Evolutionary conservation across 1,139 yeast species (phyloP).

Genomic region (Lodderomyces orthopsilosis): DNA sequence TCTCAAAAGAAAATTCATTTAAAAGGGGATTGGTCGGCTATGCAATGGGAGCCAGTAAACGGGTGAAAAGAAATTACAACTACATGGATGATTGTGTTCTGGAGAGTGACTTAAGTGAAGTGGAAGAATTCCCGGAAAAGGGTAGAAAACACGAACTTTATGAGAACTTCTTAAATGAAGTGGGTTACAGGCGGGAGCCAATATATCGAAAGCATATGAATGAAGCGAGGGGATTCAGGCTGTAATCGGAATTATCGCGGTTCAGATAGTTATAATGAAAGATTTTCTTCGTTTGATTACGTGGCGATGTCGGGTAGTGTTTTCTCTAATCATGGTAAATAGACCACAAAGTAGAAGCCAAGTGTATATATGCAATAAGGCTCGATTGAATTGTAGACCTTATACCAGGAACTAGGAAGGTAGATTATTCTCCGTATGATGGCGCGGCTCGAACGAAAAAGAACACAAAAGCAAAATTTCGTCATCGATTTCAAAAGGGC

Average conservation of each 20-base stretch:
- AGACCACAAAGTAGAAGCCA: too few relatives aligned
- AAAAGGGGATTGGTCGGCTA: not conserved
- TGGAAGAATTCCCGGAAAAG: not conserved
- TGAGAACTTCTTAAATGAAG: not conserved
- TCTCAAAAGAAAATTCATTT: not conserved
- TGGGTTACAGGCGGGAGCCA: not conserved
- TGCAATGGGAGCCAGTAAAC: not conserved
- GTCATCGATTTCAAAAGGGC: not conserved
- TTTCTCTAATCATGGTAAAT: too few relatives aligned
- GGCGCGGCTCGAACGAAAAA: not conserved
- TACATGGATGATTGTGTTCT: not conserved
- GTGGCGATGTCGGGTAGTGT: too few relatives aligned
- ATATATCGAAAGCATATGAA: not conserved
- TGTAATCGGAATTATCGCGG: not conserved
- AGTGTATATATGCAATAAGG: too few relatives aligned
- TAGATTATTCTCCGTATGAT: not conserved
- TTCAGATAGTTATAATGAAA: too few relatives aligned
- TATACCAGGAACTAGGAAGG: too few relatives aligned
- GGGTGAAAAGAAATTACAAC: not conserved
- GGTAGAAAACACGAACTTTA: not conserved
- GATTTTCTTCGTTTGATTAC: too few relatives aligned
- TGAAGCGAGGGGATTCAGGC: not conserved
- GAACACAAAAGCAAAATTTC: not conserved
- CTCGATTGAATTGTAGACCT: not conserved
- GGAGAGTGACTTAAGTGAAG: constrained; percentile 1